Percentiles rank a stretch among this genome's conserved stretches.
These are phyloP conservation scores for Mycena olivaceomarginata DNA, from an alignment of 768 basidiomycete genomes.

Conservation along the genomic window DNA sequence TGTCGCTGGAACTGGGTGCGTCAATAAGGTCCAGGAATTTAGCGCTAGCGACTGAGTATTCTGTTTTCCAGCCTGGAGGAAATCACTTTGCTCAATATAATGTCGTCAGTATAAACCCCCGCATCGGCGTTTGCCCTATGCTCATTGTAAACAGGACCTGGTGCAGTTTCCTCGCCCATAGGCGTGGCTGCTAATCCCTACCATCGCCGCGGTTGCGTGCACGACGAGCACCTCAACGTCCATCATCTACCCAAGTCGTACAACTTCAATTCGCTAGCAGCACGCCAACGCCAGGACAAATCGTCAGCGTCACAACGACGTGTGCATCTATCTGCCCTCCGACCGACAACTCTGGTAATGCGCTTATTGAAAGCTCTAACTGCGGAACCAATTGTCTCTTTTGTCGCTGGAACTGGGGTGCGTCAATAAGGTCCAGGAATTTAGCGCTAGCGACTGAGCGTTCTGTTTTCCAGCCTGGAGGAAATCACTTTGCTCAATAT, in stretches of 20 bases:
- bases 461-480: slow-evolving; percentile 26
- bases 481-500: slow-evolving; percentile 30
- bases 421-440: no score
- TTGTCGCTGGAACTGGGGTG: no score
- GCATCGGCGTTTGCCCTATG: slow-evolving; percentile 6
- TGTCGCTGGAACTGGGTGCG: no score
- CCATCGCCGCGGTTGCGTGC: slow-evolving; percentile 30
- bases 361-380: no score
- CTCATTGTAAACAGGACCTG: slow-evolving; percentile 24
- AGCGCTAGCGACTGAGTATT: slow-evolving; percentile 17
- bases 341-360: no score
- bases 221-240: slow-evolving; percentile 19
- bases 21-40: neutral
- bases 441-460: slow-evolving; percentile 13
- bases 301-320: no score
- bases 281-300: no score
- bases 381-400: no score
- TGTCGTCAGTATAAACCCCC: slow-evolving; percentile 19
- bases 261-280: no score
- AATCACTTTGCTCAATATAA: slow-evolving; percentile 28
- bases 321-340: no score
- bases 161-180: slow-evolving; percentile 21
- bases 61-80: slow-evolving; percentile 26
- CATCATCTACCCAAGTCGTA: neutral
- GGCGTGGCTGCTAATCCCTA: slow-evolving; percentile 29